Percentiles rank a stretch among this genome's conserved stretches.
Conservation (phyloP, 2,329 filamentous ascomycete species). For the Colletotrichum sp. region DNA sequence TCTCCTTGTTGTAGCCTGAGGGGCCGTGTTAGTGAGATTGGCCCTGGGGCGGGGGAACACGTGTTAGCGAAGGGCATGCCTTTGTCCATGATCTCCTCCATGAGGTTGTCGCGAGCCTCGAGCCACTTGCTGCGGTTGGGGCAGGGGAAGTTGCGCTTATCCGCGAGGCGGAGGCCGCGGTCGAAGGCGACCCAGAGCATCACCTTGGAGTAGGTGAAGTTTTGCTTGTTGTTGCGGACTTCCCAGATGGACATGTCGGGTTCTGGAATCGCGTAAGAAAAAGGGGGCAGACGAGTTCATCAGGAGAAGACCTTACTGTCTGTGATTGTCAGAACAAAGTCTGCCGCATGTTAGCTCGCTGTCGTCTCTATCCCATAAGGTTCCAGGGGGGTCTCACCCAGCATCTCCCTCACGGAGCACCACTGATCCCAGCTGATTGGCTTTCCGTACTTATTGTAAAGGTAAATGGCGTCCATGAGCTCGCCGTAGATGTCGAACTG, state of each 20-base stretch:
- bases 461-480: slow-evolving; percentile 77
- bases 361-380: neutral
- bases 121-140: slow-evolving; percentile 73
- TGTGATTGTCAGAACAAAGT: slow-evolving; percentile 73
- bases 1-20: slow-evolving; percentile 70
- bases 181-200: slow-evolving; percentile 87
- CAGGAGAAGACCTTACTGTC: slow-evolving; percentile 43
- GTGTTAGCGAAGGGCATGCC: neutral
- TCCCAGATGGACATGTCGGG: slow-evolving; percentile 88
- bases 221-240: slow-evolving; percentile 75
- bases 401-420: slow-evolving; percentile 71
- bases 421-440: slow-evolving; percentile 79
- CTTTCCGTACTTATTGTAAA: slow-evolving; percentile 82
- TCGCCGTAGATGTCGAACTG: slow-evolving; percentile 84
- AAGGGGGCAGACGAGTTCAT: neutral
- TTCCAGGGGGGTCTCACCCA: slow-evolving; percentile 42
- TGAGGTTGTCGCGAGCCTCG: slow-evolving; percentile 68
- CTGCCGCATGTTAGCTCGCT: slow-evolving; percentile 32
- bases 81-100: slow-evolving; percentile 80
- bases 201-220: slow-evolving; percentile 82
- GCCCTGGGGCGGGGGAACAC: accelerated
- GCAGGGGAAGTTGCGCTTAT: slow-evolving; percentile 78
- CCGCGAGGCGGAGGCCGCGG: slow-evolving; percentile 73
- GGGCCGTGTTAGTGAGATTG: neutral
- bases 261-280: slow-evolving; percentile 36